Evolutionary conservation across 1,284 basidiomycete genomes (phyloP).

Genomic region (Cryptococcus depauperatus): DNA sequence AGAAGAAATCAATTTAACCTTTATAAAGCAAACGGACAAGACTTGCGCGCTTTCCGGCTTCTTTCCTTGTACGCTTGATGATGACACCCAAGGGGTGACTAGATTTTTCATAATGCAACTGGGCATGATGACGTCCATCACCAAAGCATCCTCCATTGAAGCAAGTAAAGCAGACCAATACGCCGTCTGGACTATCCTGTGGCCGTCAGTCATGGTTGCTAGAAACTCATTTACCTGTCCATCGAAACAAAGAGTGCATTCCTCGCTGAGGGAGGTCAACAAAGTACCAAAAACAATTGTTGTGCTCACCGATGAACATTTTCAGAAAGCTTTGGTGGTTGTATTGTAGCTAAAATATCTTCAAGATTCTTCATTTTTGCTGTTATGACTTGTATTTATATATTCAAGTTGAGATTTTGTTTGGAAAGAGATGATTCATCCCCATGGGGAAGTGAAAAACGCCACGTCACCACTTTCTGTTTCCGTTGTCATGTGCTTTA

Average conservation of each 20-base stretch:
- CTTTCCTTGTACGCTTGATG: slow-evolving; percentile 66
- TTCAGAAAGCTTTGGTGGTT: slow-evolving; percentile 31
- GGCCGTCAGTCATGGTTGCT: slow-evolving; percentile 1
- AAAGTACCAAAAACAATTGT: background rate
- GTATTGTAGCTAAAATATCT: no score
- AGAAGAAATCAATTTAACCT: background rate
- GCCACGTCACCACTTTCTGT: background rate
- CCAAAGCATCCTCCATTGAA: slow-evolving; percentile 83
- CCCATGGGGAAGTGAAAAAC: background rate
- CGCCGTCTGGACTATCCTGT: slow-evolving; percentile 64
- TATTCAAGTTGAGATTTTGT: no score
- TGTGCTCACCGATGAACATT: slow-evolving; percentile 42
- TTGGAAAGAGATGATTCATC: background rate
- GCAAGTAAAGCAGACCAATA: slow-evolving; percentile 85
- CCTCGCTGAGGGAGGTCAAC: slow-evolving; percentile 32
- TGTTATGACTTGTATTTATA: no score
- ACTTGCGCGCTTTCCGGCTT: slow-evolving; percentile 59
- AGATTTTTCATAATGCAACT: slow-evolving; percentile 60
- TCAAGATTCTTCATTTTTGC: no score
- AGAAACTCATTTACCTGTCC: slow-evolving; percentile 57
- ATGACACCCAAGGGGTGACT: slow-evolving; percentile 74
- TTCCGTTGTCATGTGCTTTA: background rate
- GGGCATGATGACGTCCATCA: slow-evolving; percentile 58
- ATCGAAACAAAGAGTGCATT: slow-evolving; percentile 85
- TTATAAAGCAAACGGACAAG: background rate